Evolutionary conservation across 345 rosid species (phyloP).

Genomic region (Odontarrhena argentea): DNA sequence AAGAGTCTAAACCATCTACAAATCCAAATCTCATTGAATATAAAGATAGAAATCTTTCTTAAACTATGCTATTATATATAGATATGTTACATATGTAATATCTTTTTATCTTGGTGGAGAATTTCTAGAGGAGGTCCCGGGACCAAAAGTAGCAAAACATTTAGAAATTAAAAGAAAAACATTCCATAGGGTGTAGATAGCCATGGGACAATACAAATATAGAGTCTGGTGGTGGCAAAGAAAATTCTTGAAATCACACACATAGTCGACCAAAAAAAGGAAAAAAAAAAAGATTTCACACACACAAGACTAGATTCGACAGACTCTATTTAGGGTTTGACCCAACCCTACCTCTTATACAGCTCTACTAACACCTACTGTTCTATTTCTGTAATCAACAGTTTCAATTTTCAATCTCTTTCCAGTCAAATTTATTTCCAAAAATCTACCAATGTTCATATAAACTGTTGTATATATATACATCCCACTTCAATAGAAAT

Average conservation of each 20-base stretch:
- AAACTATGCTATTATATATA: no score
- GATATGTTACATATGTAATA: no score
- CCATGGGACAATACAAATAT: conserved; percentile 27
- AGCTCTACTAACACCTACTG: conserved; percentile 19
- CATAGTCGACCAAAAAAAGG: neutral
- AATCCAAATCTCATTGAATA: neutral
- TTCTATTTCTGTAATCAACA: conserved; percentile 34
- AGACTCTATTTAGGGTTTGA: conserved; percentile 36
- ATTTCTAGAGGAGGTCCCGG: neutral
- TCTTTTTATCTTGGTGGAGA: neutral
- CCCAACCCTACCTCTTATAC: conserved; percentile 34
- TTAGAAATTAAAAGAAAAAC: conserved; percentile 1
- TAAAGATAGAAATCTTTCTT: neutral
- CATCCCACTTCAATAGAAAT: neutral
- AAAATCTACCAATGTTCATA: conserved; percentile 1
- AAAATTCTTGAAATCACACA: conserved; percentile 25
- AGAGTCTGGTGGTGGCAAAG: conserved; percentile 14
- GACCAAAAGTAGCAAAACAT: neutral
- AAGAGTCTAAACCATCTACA: no score
- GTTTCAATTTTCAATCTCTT: conserved; percentile 21
- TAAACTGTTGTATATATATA: neutral
- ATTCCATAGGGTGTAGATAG: conserved; percentile 26
- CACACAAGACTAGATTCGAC: conserved; percentile 30
- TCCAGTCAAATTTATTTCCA: conserved; percentile 31
- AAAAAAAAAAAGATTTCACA: neutral